Percentiles rank a stretch among this genome's conserved stretches.
Conservation (phyloP, 2,329 filamentous ascomycete genomes). For the Pseudocercospora cruenta region DNA sequence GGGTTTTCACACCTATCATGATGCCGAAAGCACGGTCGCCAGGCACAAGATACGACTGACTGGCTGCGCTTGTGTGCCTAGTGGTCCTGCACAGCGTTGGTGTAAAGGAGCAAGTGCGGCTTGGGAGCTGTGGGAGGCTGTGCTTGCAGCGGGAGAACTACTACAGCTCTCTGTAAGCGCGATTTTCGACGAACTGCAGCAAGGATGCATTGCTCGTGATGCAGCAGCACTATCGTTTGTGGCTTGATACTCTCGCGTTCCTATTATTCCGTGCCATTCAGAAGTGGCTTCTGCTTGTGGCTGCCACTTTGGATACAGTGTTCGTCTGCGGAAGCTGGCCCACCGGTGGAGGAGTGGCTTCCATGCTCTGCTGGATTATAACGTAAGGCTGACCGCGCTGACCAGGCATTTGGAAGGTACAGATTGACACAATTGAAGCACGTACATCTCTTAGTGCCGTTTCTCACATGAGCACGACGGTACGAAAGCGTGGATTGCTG, state of each 20-base stretch:
- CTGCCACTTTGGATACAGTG: not conserved
- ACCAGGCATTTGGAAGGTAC: too few relatives aligned
- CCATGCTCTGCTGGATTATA: not conserved
- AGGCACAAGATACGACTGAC: constrained; percentile 6
- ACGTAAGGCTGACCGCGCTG: not conserved
- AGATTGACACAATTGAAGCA: too few relatives aligned
- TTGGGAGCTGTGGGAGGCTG: constrained; percentile 4
- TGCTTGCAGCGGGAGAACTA: constrained; percentile 1
- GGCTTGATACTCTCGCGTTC: not conserved
- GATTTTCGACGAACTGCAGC: not conserved
- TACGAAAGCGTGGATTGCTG: not conserved
- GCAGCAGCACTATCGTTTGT: not conserved
- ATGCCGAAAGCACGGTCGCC: not conserved
- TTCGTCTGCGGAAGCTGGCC: not conserved
- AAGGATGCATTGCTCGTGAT: not conserved
- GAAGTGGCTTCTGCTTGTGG: constrained; percentile 1
- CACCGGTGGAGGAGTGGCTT: not conserved
- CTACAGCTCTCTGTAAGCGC: not conserved
- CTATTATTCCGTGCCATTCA: not conserved
- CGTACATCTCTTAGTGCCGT: too few relatives aligned
- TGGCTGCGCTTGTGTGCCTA: not conserved
- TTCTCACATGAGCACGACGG: not conserved
- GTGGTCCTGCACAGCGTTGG: not conserved
- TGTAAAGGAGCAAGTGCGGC: constrained; percentile 4
- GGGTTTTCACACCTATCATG: not conserved